Conservation (phyloP, 2,329 filamentous ascomycete species). For the Chaetoscypha palmicola region DNA sequence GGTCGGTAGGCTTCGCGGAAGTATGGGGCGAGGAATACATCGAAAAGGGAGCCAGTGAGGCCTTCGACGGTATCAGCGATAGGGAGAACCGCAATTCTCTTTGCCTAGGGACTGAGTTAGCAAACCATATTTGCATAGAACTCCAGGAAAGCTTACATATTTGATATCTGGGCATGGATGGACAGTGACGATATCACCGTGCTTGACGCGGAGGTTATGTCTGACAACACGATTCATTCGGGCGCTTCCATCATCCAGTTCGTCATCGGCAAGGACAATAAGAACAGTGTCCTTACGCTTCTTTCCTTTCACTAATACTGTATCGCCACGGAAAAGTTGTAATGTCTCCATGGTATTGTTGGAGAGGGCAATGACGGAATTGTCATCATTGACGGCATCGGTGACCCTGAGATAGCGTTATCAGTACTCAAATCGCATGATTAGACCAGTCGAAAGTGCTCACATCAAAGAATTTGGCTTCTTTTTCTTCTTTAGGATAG, state of each 20-base stretch:
- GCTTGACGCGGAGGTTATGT: conserved; percentile 97
- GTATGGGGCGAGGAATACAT: conserved; percentile 98
- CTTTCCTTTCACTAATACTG: conserved; percentile 96
- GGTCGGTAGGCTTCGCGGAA: conserved; percentile 99
- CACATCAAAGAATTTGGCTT: conserved; percentile 99
- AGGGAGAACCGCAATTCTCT: conserved; percentile 95
- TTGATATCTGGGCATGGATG: conserved; percentile 99
- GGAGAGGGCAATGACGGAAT: conserved; percentile 96
- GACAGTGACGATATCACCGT: conserved; percentile 94
- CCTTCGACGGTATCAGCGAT: conserved; percentile 98
- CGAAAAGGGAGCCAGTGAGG: conserved; percentile 93
- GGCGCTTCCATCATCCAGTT: conserved; percentile 93
- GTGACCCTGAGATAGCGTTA: conserved; percentile 62
- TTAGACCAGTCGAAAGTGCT: conserved; percentile 35
- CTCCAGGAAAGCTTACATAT: conserved; percentile 66
- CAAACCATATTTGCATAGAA: not conserved
- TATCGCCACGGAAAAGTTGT: conserved; percentile 97
- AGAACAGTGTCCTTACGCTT: conserved; percentile 99
- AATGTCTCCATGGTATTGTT: conserved; percentile 99
- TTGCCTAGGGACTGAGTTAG: conserved; percentile 57
- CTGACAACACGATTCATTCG: conserved; percentile 98
- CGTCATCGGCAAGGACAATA: conserved; percentile 95
- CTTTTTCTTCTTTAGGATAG: conserved; percentile 99
- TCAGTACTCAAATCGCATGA: conserved; percentile 31
- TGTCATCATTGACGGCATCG: conserved; percentile 98